These are phyloP conservation scores for Macadamia integrifolia DNA, from an alignment of 164 flowering plant species.

Conservation along the genomic window DNA sequence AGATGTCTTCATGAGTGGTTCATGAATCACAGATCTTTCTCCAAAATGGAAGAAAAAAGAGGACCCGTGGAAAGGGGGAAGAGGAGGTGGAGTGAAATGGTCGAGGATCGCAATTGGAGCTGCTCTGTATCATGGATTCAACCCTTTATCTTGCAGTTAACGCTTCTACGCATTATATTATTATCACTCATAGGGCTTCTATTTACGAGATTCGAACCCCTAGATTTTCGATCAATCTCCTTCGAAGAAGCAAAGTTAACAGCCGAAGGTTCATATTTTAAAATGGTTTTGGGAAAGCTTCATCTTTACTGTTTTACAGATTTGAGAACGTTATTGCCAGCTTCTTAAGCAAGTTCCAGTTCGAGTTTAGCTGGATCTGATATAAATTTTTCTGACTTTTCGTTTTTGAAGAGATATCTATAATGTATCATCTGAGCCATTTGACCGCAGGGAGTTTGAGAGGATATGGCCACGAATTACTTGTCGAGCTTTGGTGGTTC, in stretches of 20 bases:
- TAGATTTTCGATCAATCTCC: not conserved
- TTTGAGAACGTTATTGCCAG: conserved; percentile 2
- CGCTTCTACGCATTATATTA: conserved; percentile 7
- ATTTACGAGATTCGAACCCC: conserved; percentile 3
- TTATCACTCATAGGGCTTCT: not conserved
- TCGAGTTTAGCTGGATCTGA: not conserved
- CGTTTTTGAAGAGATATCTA: not conserved
- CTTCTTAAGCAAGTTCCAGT: conserved; percentile 4
- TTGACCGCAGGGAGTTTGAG: not conserved
- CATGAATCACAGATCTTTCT: too few species aligned
- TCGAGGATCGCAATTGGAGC: not conserved
- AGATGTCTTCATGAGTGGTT: too few species aligned
- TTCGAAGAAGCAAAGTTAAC: not conserved
- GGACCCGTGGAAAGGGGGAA: not conserved
- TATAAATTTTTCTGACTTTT: not conserved
- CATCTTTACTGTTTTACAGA: conserved; percentile 16
- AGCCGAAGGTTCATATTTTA: not conserved
- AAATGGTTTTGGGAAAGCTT: conserved; percentile 3
- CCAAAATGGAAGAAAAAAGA: too few species aligned
- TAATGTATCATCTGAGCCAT: not conserved
- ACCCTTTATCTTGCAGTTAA: conserved; percentile 2
- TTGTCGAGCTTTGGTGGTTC: not conserved
- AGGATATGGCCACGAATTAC: not conserved
- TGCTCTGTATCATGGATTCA: conserved; percentile 4
- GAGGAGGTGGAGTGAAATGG: not conserved